Conservation (phyloP, 768 basidiomycete genomes). For the Suillus spraguei region DNA sequence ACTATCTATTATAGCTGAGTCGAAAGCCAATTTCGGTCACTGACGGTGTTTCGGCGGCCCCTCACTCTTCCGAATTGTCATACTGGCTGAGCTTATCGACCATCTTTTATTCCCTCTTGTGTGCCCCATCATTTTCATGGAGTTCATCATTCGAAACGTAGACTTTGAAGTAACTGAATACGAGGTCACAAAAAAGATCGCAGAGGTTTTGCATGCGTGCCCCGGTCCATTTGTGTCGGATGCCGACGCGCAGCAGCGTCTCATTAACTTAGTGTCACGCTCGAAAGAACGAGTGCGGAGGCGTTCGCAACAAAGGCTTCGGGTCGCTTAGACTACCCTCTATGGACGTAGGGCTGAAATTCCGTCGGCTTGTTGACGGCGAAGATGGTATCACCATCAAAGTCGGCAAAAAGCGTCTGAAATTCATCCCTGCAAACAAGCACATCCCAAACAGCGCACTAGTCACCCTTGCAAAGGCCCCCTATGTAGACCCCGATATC, state of each 20-base stretch:
- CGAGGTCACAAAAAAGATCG: conserved; percentile 59
- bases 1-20: too few relatives aligned
- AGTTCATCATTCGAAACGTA: conserved; percentile 38
- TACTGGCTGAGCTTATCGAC: conserved; percentile 4
- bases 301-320: conserved; percentile 58
- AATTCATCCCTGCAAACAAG: conserved; percentile 20
- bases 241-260: conserved; percentile 19
- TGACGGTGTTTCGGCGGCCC: too few relatives aligned
- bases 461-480: conserved; percentile 52
- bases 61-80: too few relatives aligned
- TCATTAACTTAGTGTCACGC: conserved; percentile 59
- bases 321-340: conserved; percentile 38
- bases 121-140: conserved; percentile 31
- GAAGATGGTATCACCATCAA: conserved; percentile 40
- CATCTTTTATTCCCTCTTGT: background rate
- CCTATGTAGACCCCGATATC: conserved; percentile 54
- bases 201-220: conserved; percentile 51
- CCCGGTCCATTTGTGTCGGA: conserved; percentile 30
- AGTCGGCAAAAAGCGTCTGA: conserved; percentile 44
- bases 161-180: conserved; percentile 47
- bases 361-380: conserved; percentile 44
- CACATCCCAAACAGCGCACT: conserved; percentile 19
- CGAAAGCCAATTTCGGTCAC: too few relatives aligned
- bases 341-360: conserved; percentile 41
- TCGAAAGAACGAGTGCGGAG: conserved; percentile 51